Conservation (phyloP, 192 early-diverging fungal genomes). For the Paraglomus occultum region DNA sequence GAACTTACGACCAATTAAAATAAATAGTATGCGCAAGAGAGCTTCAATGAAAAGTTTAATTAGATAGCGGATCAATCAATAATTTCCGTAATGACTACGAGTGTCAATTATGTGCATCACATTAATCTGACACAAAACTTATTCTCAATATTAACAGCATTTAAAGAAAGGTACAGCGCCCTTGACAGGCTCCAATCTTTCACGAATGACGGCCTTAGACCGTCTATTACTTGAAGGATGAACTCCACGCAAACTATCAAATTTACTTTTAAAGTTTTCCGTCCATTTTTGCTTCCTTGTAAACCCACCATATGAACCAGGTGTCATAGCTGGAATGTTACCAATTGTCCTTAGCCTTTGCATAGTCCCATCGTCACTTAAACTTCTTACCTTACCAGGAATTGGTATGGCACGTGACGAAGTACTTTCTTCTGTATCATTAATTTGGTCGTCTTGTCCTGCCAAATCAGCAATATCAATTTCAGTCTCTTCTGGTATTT, state of each 20-base stretch:
- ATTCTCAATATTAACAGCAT: slow-evolving; percentile 26
- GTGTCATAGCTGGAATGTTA: slow-evolving; percentile 6
- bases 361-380: neutral
- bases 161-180: slow-evolving; percentile 22
- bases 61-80: no score
- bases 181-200: slow-evolving; percentile 19
- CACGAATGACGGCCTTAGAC: slow-evolving; percentile 11
- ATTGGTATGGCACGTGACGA: neutral
- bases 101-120: no score
- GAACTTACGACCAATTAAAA: no score
- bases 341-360: neutral
- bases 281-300: slow-evolving; percentile 9
- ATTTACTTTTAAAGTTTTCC: slow-evolving; percentile 19
- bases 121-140: no score
- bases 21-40: no score
- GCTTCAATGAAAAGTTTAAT: no score
- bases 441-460: neutral
- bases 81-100: no score
- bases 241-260: neutral
- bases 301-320: neutral
- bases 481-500: slow-evolving; percentile 6
- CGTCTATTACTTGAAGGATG: neutral
- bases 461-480: neutral
- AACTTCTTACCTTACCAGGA: neutral
- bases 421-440: neutral